These are phyloP conservation scores for Stramenopiles sp. DNA, from an alignment of 352 stramenopile genomes.

Conservation along the genomic window DNA sequence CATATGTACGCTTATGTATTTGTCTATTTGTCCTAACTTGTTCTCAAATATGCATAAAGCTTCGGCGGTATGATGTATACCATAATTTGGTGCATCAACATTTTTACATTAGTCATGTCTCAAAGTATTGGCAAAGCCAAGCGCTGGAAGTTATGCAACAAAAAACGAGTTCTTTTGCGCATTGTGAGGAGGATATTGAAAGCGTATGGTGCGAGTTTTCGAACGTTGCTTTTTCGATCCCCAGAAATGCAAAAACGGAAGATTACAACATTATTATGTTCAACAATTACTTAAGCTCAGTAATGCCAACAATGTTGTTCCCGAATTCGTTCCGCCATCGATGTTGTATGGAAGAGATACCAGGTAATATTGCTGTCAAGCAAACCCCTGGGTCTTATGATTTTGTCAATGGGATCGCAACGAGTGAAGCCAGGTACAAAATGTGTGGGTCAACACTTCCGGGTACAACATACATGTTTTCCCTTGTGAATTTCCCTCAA, in stretches of 20 bases:
- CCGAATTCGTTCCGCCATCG: not conserved
- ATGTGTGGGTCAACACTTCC: not conserved
- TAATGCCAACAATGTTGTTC: not conserved
- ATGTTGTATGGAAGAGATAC: not conserved
- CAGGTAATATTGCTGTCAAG: not conserved
- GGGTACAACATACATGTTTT: not conserved
- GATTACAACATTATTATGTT: not conserved
- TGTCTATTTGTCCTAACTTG: too few species aligned
- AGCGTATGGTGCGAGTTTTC: not conserved
- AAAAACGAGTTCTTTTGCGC: not conserved
- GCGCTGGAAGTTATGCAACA: not conserved
- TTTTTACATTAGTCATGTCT: too few species aligned
- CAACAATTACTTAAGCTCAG: not conserved
- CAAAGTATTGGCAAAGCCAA: too few species aligned
- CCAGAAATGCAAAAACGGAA: not conserved
- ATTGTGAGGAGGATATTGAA: not conserved
- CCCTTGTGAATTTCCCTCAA: not conserved
- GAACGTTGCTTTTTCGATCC: not conserved
- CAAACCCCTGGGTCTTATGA: not conserved
- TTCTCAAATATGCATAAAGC: too few species aligned
- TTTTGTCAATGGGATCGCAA: not conserved
- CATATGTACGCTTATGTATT: too few species aligned
- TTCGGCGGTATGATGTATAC: not conserved
- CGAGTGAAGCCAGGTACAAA: not conserved
- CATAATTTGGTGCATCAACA: not conserved